Base-by-base conservation (phyloP, 2,329 filamentous ascomycete species). In the Pseudogymnoascus sp. region DNA sequence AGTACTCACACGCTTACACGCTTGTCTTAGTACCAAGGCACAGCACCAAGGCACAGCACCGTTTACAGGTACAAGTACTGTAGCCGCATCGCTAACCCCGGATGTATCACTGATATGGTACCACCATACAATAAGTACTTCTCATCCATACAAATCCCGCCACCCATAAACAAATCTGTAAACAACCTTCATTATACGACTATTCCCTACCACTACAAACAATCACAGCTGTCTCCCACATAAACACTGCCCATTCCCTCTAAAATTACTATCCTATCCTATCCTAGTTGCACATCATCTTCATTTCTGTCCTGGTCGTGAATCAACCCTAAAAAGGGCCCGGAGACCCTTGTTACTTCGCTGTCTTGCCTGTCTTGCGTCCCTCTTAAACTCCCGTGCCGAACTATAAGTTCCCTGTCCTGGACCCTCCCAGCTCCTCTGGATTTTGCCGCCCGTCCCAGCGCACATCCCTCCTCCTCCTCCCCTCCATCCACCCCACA, bases 91-190 rank as follows among this genome's bases (percentile, higher is more conserved):
- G 41, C 41, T 47, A 31, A 29, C 41, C 7, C 41, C 41, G 41
- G 13, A 47, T 4, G 41, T 47, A 47, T 24, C 41, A 26, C 41
- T 35, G 11, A 35, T 3, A 10, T 9, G 33, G 9, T 13, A 47
- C 41, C 5, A 26, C 26, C 11, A 11, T 11, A 35, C 9, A 7
- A 35, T 10, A 2, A 47, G 21, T 6, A 8, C 41, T 17, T 17
- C 17, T 17, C n/a, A 35, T 10, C n/a, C n/a, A 35, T 35, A 44
- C 21, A 26, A 26, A 13, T 17, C 17, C 41, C 41, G 24, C 41
- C 41, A 47, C 41, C 41, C 13, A 31, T 47, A 47, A 47, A 47
- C 41, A 31, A 35, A 47, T 47, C 41, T 47, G 41, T 47, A 47
- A 47, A 29, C 41, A 31, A n/a, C 41, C 24, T 47, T 24, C 24